Conservation (phyloP, 495 filamentous ascomycete genomes). For the Oidiodendron maius region DNA sequence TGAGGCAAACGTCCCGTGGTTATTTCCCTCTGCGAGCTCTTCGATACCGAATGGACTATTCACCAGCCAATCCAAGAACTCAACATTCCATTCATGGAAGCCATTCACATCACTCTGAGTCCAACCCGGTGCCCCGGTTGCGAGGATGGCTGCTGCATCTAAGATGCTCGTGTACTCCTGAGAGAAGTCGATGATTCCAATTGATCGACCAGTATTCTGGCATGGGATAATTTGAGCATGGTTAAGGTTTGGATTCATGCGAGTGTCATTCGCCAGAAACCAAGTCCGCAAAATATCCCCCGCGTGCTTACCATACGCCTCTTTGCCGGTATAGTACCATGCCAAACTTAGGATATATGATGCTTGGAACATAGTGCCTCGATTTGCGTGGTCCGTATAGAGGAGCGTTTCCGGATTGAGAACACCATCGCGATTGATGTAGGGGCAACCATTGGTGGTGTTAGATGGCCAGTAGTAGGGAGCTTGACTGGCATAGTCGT, state of each 20-base stretch:
- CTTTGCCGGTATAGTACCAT: constrained; percentile 17
- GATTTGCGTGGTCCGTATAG: constrained; percentile 9
- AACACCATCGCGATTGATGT: constrained; percentile 14
- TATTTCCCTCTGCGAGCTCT: constrained; percentile 11
- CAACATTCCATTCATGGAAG: constrained; percentile 13
- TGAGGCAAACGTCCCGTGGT: constrained; percentile 15
- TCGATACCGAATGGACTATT: constrained; percentile 13
- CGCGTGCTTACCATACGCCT: constrained; percentile 14
- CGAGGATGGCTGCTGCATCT: constrained; percentile 12
- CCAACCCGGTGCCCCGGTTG: constrained; percentile 9
- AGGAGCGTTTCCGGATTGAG: constrained; percentile 11
- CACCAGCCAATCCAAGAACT: constrained; percentile 12
- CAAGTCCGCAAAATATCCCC: constrained; percentile 15
- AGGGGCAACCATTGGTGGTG: constrained; percentile 8
- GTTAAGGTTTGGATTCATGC: constrained; percentile 20
- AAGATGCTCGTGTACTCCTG: constrained; percentile 17
- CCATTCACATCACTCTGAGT: constrained; percentile 2
- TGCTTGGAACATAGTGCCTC: constrained; percentile 7
- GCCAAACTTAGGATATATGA: constrained; percentile 11
- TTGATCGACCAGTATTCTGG: constrained; percentile 12
- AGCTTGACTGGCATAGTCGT: constrained; percentile 19
- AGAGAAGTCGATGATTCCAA: constrained; percentile 18
- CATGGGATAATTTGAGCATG: constrained; percentile 17
- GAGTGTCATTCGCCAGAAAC: constrained; percentile 12
- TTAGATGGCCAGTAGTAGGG: constrained; percentile 16